These are phyloP conservation scores for Omphalea diandra DNA, from an alignment of 441 rosid genomes.

Conservation along the genomic window DNA sequence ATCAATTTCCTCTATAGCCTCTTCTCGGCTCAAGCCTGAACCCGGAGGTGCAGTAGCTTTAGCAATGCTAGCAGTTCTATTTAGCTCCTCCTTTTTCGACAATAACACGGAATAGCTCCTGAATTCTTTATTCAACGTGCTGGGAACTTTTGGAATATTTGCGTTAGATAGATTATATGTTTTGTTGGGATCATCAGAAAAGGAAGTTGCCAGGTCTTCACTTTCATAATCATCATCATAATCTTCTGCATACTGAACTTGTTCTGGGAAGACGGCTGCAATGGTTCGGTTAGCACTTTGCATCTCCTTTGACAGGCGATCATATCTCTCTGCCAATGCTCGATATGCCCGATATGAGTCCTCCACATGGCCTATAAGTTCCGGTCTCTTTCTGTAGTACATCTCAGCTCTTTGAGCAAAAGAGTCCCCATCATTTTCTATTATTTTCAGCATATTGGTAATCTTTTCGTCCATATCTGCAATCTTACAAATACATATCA, in stretches of 20 bases:
- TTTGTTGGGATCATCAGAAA: slow-evolving; percentile 17
- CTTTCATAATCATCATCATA: slow-evolving; percentile 42
- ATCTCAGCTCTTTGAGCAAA: slow-evolving; percentile 77
- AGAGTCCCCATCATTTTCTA: slow-evolving; percentile 79
- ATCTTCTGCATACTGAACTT: slow-evolving; percentile 55
- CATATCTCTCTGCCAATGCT: slow-evolving; percentile 84
- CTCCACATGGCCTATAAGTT: slow-evolving; percentile 65
- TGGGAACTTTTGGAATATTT: slow-evolving; percentile 41
- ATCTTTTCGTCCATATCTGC: slow-evolving; percentile 91
- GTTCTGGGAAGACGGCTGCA: slow-evolving; percentile 85
- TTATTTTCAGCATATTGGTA: slow-evolving; percentile 50
- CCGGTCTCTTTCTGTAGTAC: slow-evolving; percentile 80
- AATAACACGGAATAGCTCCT: slow-evolving; percentile 34
- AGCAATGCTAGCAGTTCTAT: slow-evolving; percentile 26
- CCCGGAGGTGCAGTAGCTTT: slow-evolving; percentile 29
- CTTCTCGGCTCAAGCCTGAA: slow-evolving; percentile 52
- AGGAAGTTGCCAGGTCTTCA: slow-evolving; percentile 18
- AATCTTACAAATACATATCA: slow-evolving; percentile 6
- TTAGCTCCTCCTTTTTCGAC: slow-evolving; percentile 39
- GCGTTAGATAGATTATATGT: neutral
- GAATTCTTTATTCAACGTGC: slow-evolving; percentile 48
- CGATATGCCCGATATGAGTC: slow-evolving; percentile 69
- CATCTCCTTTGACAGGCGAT: slow-evolving; percentile 73
- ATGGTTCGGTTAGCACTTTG: slow-evolving; percentile 90
- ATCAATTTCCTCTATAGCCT: slow-evolving; percentile 64